Evolutionary conservation across 805 yeast species (phyloP).

Genomic region (Spencermartinsiella europaea): DNA sequence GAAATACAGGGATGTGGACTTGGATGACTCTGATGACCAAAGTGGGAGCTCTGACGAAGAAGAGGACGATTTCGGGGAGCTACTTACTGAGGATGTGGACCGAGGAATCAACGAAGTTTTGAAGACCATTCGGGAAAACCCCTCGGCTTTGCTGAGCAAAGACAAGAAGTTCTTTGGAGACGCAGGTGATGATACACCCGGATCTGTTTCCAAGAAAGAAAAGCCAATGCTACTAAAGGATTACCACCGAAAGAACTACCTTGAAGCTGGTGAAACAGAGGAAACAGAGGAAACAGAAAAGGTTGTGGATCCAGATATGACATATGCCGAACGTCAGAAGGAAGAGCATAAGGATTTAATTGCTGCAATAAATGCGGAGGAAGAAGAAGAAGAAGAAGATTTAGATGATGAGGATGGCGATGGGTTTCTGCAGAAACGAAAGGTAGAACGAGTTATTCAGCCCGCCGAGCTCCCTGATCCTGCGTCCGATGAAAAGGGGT

Average conservation of each 20-base stretch:
- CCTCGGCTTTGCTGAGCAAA: conserved; percentile 57
- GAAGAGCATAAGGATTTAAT: conserved; percentile 73
- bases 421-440: conserved; percentile 57
- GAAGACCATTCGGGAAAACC: conserved; percentile 65
- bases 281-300: conserved; percentile 50
- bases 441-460: conserved; percentile 37
- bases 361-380: conserved; percentile 60
- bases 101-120: conserved; percentile 69
- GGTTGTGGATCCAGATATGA: conserved; percentile 47
- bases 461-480: conserved; percentile 59
- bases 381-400: conserved; percentile 38
- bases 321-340: conserved; percentile 68
- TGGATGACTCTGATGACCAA: conserved; percentile 27
- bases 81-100: conserved; percentile 82
- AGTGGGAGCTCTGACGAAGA: conserved; percentile 50
- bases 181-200: conserved; percentile 35
- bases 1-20: conserved; percentile 21
- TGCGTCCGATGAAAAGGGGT: conserved; percentile 54
- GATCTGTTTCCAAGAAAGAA: conserved; percentile 33
- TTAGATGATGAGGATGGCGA: conserved; percentile 42
- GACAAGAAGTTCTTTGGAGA: conserved; percentile 69
- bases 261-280: conserved; percentile 57
- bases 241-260: conserved; percentile 77
- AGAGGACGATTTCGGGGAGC: conserved; percentile 89
- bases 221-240: conserved; percentile 89